Percentiles rank a stretch among this genome's conserved stretches.
Evolutionary conservation across 305 asterid genomes (phyloP).

Genomic region (Fraxinus dipetala): DNA sequence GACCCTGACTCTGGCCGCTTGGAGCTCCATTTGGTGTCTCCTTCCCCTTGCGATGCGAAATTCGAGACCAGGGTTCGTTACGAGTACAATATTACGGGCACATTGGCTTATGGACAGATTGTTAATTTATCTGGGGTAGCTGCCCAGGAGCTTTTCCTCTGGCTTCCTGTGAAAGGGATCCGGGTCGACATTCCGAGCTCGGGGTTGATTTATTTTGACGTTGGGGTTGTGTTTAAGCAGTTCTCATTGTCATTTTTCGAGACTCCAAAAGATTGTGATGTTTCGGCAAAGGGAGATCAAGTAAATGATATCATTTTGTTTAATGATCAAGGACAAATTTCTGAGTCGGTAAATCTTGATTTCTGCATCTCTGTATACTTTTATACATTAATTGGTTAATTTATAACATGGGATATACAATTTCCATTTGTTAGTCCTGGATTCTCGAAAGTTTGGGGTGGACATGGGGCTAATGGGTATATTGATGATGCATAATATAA

Average conservation of each 20-base stretch:
- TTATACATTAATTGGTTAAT: not conserved
- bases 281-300: slow-evolving; percentile 17
- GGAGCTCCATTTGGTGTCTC: slow-evolving; percentile 44
- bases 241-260: slow-evolving; percentile 74
- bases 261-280: slow-evolving; percentile 66
- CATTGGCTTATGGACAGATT: slow-evolving; percentile 44
- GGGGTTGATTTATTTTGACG: slow-evolving; percentile 87
- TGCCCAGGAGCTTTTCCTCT: slow-evolving; percentile 71
- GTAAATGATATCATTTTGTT: slow-evolving; percentile 29
- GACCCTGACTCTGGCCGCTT: slow-evolving; percentile 55
- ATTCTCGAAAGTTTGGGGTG: not conserved
- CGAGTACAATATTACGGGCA: slow-evolving; percentile 59
- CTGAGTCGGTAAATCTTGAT: slow-evolving; percentile 35
- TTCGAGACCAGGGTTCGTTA: slow-evolving; percentile 70
- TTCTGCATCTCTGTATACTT: not conserved
- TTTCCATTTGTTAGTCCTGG: not conserved
- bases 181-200: slow-evolving; percentile 80
- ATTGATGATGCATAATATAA: not conserved
- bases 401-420: not conserved
- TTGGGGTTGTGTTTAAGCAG: slow-evolving; percentile 73
- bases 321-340: slow-evolving; percentile 21
- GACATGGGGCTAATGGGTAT: not conserved
- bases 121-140: slow-evolving; percentile 62
- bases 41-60: slow-evolving; percentile 65
- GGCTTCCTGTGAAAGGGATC: slow-evolving; percentile 75